phyloP scores from a whole-genome alignment of 306 rosid genomes.

The Begonia peltatifolia region DNA sequence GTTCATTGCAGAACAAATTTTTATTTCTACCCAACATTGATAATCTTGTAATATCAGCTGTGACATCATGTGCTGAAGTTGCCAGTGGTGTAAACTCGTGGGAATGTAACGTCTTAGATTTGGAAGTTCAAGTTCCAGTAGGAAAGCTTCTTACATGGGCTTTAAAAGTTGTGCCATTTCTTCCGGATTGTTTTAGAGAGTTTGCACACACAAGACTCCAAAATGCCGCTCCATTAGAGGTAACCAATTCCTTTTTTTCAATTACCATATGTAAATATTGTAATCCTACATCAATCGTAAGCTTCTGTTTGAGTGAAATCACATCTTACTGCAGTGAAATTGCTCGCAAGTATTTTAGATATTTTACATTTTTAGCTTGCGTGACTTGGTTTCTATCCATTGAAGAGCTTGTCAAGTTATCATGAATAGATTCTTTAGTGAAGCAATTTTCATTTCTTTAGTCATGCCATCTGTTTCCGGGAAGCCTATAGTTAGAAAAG shows the following conservation, averaged over 20 bases:
- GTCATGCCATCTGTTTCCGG: too few relatives aligned
- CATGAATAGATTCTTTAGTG: too few relatives aligned
- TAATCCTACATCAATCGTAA: background rate
- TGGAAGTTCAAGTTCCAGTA: constrained; percentile 48
- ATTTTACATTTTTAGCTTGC: too few relatives aligned
- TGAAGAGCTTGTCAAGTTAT: too few relatives aligned
- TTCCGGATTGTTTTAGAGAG: constrained; percentile 46
- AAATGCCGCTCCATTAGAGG: constrained; percentile 26
- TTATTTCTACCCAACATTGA: constrained; percentile 43
- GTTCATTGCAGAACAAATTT: constrained; percentile 12
- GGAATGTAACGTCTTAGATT: constrained; percentile 38
- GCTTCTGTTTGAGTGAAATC: too few relatives aligned
- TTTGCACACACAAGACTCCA: constrained; percentile 51
- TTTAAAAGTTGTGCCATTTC: constrained; percentile 46
- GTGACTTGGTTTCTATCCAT: too few relatives aligned
- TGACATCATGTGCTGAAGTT: constrained; percentile 32
- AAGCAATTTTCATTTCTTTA: too few relatives aligned
- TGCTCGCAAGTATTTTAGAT: too few relatives aligned
- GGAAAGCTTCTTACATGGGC: constrained; percentile 72
- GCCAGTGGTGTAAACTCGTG: constrained; percentile 31
- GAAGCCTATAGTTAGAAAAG: too few relatives aligned
- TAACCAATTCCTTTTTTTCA: constrained; percentile 15
- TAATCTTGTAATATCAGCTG: constrained; percentile 48
- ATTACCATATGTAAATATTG: background rate
- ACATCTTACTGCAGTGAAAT: too few relatives aligned